Evolutionary conservation across 371 early-diverging fungal genomes (phyloP).

Genomic region (Conidiobolus incongruus): DNA sequence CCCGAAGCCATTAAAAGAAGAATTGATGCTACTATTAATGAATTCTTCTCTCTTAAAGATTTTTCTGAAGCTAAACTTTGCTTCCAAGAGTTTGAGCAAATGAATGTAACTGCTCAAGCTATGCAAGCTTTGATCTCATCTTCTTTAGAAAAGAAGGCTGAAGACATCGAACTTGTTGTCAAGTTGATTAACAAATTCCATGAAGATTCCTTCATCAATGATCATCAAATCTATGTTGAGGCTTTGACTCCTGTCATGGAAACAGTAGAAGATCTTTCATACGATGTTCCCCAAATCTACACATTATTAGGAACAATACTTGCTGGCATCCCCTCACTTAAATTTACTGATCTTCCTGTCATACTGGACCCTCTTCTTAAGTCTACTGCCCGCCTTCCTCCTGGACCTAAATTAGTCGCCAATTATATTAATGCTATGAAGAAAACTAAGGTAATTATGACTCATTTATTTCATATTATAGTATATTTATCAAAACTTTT

Average conservation of each 20-base stretch:
- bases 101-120: conserved; percentile 19
- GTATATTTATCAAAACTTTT: too few relatives aligned
- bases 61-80: conserved; percentile 27
- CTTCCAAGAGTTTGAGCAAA: conserved; percentile 36
- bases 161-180: conserved; percentile 25
- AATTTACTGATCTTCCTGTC: too few relatives aligned
- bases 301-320: not conserved
- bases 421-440: too few relatives aligned
- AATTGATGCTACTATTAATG: conserved; percentile 36
- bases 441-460: too few relatives aligned
- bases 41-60: conserved; percentile 20
- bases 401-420: not conserved
- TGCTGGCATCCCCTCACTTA: not conserved
- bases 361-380: not conserved
- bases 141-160: conserved; percentile 27
- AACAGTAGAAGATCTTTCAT: conserved; percentile 44
- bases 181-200: conserved; percentile 23
- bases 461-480: too few relatives aligned
- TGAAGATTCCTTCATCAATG: conserved; percentile 14
- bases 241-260: conserved; percentile 38
- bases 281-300: conserved; percentile 60
- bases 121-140: conserved; percentile 20
- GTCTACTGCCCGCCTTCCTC: not conserved
- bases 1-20: conserved; percentile 9
- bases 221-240: conserved; percentile 13